Evolutionary conservation across 345 rosid genomes (phyloP), one percentile per base, ranked within the genome.

Genomic region (Camelina neglecta): DNA sequence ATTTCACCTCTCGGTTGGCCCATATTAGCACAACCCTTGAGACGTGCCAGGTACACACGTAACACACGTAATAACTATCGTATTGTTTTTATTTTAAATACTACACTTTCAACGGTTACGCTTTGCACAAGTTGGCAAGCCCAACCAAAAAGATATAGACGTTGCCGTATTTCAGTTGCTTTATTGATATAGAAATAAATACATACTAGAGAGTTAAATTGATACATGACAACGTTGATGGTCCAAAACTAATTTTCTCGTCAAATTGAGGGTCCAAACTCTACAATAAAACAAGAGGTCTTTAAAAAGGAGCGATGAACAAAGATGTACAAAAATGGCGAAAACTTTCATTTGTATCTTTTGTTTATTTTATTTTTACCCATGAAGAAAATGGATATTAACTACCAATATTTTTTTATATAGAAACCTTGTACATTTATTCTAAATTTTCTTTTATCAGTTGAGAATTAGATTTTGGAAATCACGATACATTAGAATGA

Each of bases 291-390:
- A 73, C 77, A 73, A 64, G 1, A 64, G 39, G 0, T 72, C 38
- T 49, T 71, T 12, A 15, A 60, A 49, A 68, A 60, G 60, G 68
- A 42, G 4, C 21, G 67, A 61, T 31, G 20, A 50, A 50, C 13
- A 33, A 31, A 58, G 21, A 58, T 58, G 1, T 21, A 58, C 23
- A 57, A 58, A 58, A 9, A 29, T 33, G 23, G 13, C 41, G 12
- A 58, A n/a, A 58, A 10, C 16, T 18, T 58, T 21, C 42, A 58
- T n/a, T n/a, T 33, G 42, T 23, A 3, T 0, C n/a, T 15, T 58
- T 58, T 57, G 21, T 13, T 11, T 44, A 6, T 33, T 6, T 33
- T 33, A 38, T 45, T 33, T 33, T 33, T 33, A 18, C 41, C 42
- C 29, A 26, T 26, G 1, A 2, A 8, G 38, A 33, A 58, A 31